Percentiles rank a stretch among this genome's conserved stretches.
Evolutionary conservation across 1,284 basidiomycete genomes (phyloP).

Genomic region (Bondarzewia mesenterica): DNA sequence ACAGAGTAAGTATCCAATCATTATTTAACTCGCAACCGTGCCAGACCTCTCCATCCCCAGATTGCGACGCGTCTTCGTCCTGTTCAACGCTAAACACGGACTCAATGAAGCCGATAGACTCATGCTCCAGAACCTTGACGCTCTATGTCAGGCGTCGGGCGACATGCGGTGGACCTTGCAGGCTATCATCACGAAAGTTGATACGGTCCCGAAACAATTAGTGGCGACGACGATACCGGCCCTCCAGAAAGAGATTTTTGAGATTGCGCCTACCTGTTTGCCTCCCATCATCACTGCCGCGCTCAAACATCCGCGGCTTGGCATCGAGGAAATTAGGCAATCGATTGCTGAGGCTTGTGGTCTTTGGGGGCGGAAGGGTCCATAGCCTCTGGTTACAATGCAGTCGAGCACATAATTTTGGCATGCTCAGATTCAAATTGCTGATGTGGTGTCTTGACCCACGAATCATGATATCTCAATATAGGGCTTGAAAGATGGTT

Average conservation of each 20-base stretch:
- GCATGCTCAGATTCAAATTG: too few species aligned
- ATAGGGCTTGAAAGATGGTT: too few species aligned
- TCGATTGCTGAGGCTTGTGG: background rate
- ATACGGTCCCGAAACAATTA: conserved; percentile 23
- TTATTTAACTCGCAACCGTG: background rate
- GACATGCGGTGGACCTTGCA: conserved; percentile 51
- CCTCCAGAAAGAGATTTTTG: conserved; percentile 32
- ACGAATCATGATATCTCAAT: too few species aligned
- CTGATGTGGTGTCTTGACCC: too few species aligned
- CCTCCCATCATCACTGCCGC: conserved; percentile 54
- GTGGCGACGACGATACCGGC: conserved; percentile 23
- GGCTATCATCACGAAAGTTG: conserved; percentile 64
- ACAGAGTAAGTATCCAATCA: conserved; percentile 27
- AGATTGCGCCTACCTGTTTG: conserved; percentile 51
- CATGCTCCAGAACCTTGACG: conserved; percentile 51
- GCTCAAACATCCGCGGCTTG: conserved; percentile 38
- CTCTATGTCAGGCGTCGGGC: conserved; percentile 25
- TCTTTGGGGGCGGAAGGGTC: too few species aligned
- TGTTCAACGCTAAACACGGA: conserved; percentile 61
- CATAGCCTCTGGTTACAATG: too few species aligned
- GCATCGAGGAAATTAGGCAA: conserved; percentile 45
- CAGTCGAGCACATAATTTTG: too few species aligned
- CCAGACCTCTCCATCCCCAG: conserved; percentile 24
- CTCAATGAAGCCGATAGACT: conserved; percentile 44
- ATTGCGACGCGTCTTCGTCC: conserved; percentile 58